These are phyloP conservation scores for Stagonosporopsis tanaceti DNA, from an alignment of 2,329 filamentous ascomycete genomes.

Conservation along the genomic window DNA sequence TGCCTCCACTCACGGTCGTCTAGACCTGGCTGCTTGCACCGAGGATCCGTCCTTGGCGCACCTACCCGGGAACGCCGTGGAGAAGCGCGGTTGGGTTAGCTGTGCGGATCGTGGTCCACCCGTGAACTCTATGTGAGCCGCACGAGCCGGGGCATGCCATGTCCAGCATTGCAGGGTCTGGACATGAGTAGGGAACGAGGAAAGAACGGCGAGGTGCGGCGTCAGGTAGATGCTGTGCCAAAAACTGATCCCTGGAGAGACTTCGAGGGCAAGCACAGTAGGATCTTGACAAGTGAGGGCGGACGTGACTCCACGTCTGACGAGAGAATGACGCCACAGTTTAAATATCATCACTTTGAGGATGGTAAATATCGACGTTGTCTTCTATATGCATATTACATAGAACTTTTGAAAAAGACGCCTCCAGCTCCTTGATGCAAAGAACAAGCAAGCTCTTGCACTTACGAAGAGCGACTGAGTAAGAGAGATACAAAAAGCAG, in stretches of 20 bases:
- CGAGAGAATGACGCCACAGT: not conserved
- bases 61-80: not conserved
- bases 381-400: conserved; percentile 40
- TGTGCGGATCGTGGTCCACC: not conserved
- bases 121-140: not conserved
- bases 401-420: conserved; percentile 38
- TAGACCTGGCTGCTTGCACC: not conserved
- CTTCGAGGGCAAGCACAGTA: not conserved
- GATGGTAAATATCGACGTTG: conserved; percentile 10
- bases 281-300: too few relatives aligned
- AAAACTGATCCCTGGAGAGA: not conserved
- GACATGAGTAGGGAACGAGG: not conserved
- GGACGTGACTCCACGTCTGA: not conserved
- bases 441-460: conserved; percentile 15
- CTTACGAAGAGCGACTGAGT: conserved; percentile 5
- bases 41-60: not conserved
- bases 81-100: not conserved
- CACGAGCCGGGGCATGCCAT: not conserved
- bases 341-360: not conserved
- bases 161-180: not conserved
- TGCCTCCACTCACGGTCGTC: not conserved
- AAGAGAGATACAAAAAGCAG: conserved; percentile 21
- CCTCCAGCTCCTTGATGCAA: conserved; percentile 39
- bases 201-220: conserved; percentile 16
- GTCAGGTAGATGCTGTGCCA: not conserved